Percentiles rank a stretch among this genome's conserved stretches.
These are phyloP conservation scores for Endoconidiophora laricicola DNA, from an alignment of 2,329 filamentous ascomycete genomes.

Conservation along the genomic window DNA sequence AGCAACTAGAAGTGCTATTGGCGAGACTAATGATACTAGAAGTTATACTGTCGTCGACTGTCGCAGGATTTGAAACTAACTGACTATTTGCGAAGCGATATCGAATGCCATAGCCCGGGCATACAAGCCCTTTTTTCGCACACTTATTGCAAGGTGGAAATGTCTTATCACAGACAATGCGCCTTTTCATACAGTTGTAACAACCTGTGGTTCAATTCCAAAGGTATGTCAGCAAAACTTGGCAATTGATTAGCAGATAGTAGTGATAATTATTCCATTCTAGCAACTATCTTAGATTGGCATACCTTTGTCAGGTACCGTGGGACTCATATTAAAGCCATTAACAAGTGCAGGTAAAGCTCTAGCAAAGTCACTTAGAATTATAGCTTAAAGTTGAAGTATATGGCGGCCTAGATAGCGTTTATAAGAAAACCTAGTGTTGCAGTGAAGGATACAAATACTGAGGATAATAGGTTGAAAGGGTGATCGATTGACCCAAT, in stretches of 20 bases:
- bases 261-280: neutral
- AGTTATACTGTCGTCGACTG: neutral
- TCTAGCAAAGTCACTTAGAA: too few relatives aligned
- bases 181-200: constrained; percentile 8
- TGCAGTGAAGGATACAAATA: too few relatives aligned
- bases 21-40: too few relatives aligned
- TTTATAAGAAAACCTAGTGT: too few relatives aligned
- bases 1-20: neutral
- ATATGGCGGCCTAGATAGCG: too few relatives aligned
- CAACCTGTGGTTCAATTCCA: neutral
- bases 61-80: neutral
- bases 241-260: neutral
- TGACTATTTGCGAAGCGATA: constrained; percentile 4
- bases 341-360: too few relatives aligned
- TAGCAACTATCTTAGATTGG: neutral
- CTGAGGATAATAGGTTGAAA: too few relatives aligned
- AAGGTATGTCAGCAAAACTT: neutral
- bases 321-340: constrained; percentile 11
- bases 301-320: constrained; percentile 2
- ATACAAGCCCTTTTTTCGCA: constrained; percentile 4
- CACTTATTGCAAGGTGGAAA: constrained; percentile 2
- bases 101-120: constrained; percentile 6
- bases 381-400: too few relatives aligned
- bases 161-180: constrained; percentile 5
- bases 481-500: too few relatives aligned